Conservation (phyloP, 371 early-diverging fungal species). For the Catenaria anguillulae region DNA sequence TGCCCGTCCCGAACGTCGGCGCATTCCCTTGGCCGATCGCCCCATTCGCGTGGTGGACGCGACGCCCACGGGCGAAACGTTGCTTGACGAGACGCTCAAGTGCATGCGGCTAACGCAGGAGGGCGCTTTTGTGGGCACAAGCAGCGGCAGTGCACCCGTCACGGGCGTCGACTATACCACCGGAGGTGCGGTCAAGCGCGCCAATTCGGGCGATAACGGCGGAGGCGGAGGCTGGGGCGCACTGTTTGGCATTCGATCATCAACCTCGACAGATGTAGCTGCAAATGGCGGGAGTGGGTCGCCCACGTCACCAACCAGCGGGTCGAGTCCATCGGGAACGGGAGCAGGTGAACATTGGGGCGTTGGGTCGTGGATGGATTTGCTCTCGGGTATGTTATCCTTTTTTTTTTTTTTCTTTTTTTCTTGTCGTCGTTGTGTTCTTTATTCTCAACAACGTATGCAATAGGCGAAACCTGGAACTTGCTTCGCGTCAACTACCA, state of each 20-base stretch:
- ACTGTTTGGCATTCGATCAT: no score
- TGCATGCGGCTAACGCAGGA: conserved; percentile 44
- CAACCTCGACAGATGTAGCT: no score
- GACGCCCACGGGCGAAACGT: conserved; percentile 77
- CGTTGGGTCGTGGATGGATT: conserved; percentile 86
- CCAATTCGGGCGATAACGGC: no score
- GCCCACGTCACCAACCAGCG: no score
- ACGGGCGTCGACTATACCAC: conserved; percentile 4
- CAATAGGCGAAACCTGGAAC: conserved; percentile 92
- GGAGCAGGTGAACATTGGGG: conserved; percentile 35
- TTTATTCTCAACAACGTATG: no score
- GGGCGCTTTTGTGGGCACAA: neutral
- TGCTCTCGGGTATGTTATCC: conserved; percentile 67
- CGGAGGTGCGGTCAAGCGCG: no score
- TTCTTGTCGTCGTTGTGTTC: neutral
- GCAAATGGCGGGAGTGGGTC: no score
- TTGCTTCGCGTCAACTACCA: conserved; percentile 89
- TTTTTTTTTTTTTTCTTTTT: neutral
- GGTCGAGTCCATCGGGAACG: no score
- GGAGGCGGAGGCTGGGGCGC: no score
- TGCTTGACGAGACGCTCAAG: conserved; percentile 83
- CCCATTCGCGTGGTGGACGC: conserved; percentile 69
- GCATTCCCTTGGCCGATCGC: conserved; percentile 42
- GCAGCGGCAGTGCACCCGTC: neutral
- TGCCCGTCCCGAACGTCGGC: conserved; percentile 52